phyloP scores from a whole-genome alignment of 495 filamentous ascomycete genomes.

The Venustampulla echinocandica region DNA sequence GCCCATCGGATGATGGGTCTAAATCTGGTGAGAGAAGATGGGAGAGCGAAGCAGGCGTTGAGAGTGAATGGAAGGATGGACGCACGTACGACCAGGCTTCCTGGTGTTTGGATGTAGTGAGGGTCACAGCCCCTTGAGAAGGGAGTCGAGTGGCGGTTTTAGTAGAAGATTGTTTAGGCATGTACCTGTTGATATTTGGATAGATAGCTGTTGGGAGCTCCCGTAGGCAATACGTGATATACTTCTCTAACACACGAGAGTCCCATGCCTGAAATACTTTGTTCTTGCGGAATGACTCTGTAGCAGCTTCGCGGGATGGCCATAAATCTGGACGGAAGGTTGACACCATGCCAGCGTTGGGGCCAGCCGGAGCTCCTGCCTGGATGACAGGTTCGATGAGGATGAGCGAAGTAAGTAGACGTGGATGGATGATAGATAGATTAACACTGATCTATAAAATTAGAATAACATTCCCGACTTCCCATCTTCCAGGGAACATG shows the following conservation, averaged over 20 bases:
- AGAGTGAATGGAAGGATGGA: constrained; percentile 36
- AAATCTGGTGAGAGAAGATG: not conserved
- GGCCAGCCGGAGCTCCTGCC: constrained; percentile 19
- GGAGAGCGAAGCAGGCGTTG: not conserved
- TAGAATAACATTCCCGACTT: too few species aligned
- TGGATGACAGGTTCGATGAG: constrained; percentile 75
- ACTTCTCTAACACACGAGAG: constrained; percentile 54
- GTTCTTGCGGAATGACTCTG: constrained; percentile 41
- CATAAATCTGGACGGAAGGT: constrained; percentile 59
- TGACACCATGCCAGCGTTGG: constrained; percentile 34
- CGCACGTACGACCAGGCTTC: constrained; percentile 51
- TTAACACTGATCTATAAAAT: constrained; percentile 18
- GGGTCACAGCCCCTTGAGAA: constrained; percentile 33
- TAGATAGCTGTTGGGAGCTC: constrained; percentile 49
- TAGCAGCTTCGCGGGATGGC: constrained; percentile 53
- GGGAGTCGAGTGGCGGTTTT: too few species aligned
- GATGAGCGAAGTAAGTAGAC: constrained; percentile 64
- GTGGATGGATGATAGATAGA: constrained; percentile 64
- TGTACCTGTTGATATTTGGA: too few species aligned
- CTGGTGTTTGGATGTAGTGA: constrained; percentile 48
- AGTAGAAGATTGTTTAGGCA: too few species aligned
- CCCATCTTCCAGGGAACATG: too few species aligned
- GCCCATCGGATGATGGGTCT: too few species aligned
- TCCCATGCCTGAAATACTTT: constrained; percentile 65
- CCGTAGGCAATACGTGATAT: constrained; percentile 55